These are phyloP conservation scores for Daedaleopsis sinensis DNA, from an alignment of 768 basidiomycete genomes.

Conservation along the genomic window DNA sequence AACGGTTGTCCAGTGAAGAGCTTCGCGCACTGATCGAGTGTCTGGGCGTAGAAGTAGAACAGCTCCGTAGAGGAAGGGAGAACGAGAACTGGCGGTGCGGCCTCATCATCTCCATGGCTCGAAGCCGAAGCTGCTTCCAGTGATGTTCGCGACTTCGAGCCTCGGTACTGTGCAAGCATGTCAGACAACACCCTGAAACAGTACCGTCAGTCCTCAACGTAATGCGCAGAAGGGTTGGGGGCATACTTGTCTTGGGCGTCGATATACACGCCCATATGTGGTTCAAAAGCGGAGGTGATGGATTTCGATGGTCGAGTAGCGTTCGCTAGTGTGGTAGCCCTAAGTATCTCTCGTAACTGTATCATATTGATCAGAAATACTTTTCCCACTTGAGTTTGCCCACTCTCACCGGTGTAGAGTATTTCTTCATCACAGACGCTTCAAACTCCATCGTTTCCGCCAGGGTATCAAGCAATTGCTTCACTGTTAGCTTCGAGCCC, in stretches of 20 bases:
- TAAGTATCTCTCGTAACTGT: constrained; percentile 70
- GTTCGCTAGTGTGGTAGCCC: constrained; percentile 49
- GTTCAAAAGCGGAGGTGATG: constrained; percentile 90
- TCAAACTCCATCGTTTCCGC: constrained; percentile 92
- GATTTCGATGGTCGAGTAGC: constrained; percentile 57
- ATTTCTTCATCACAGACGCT: constrained; percentile 76
- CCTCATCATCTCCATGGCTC: constrained; percentile 44
- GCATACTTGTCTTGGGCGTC: constrained; percentile 93
- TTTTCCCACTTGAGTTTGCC: background rate
- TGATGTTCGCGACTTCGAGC: constrained; percentile 62
- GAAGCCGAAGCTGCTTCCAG: constrained; percentile 54
- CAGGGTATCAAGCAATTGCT: constrained; percentile 80
- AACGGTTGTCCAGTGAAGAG: constrained; percentile 84
- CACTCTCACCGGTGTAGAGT: constrained; percentile 65
- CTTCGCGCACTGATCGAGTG: constrained; percentile 91
- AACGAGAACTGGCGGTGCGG: constrained; percentile 60
- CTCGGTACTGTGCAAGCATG: constrained; percentile 86
- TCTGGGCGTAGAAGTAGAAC: constrained; percentile 97
- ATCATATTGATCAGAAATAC: background rate
- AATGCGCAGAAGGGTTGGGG: background rate
- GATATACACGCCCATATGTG: constrained; percentile 90
- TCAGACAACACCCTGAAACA: constrained; percentile 82
- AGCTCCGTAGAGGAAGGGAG: constrained; percentile 94
- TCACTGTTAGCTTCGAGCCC: constrained; percentile 71
- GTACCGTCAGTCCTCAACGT: background rate